phyloP scores from a whole-genome alignment of 2,329 filamentous ascomycete genomes.

The Aspergillus uvarum region DNA sequence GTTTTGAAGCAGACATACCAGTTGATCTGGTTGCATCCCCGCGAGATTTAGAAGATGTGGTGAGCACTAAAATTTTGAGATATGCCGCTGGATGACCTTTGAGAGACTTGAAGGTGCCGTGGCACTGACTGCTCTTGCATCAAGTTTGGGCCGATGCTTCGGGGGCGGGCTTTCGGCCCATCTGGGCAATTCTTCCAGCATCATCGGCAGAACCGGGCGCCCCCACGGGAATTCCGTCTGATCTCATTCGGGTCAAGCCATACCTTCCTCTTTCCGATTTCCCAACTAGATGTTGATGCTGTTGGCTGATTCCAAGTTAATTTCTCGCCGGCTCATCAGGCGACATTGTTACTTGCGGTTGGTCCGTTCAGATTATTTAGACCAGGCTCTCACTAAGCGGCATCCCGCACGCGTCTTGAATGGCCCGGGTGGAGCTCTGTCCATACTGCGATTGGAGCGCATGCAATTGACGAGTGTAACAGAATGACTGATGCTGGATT shows the following conservation, averaged over 20 bases:
- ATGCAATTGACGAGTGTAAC: neutral
- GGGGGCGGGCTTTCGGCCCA: slow-evolving; percentile 1
- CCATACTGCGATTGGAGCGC: neutral
- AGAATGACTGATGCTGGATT: neutral
- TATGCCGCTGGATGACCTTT: neutral
- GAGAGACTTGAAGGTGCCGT: neutral
- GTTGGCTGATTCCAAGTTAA: neutral
- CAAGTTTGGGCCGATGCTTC: slow-evolving; percentile 1
- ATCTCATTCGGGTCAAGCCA: neutral
- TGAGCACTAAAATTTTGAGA: neutral
- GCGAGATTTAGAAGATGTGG: neutral
- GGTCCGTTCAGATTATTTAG: neutral
- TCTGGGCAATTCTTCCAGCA: neutral
- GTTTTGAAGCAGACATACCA: neutral
- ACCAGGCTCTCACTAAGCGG: neutral
- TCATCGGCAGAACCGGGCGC: neutral
- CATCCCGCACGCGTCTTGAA: neutral
- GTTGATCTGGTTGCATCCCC: neutral
- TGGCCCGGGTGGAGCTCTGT: neutral
- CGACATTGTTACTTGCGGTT: neutral
- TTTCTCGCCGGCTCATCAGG: neutral
- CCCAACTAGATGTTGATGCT: neutral
- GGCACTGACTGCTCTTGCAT: neutral
- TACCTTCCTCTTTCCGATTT: neutral
- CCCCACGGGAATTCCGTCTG: neutral